phyloP scores from a whole-genome alignment of 2,329 filamentous ascomycete species.

The Bipolaris sorokiniana region DNA sequence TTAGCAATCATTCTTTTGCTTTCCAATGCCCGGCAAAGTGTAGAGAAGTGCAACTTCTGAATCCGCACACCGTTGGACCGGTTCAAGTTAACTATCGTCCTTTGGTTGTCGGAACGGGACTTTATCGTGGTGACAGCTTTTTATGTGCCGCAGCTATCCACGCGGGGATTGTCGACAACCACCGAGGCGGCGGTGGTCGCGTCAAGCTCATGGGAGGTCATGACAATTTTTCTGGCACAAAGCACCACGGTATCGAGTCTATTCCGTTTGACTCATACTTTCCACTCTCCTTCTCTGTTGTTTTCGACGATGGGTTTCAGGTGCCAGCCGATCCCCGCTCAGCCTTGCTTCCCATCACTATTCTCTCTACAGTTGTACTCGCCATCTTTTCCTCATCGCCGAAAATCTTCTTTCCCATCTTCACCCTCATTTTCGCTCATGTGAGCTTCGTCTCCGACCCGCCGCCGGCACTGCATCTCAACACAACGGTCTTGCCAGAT shows the following conservation, averaged over 20 bases:
- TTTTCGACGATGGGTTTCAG: slow-evolving; percentile 66
- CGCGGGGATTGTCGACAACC: slow-evolving; percentile 73
- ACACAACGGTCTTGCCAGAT: slow-evolving; percentile 56
- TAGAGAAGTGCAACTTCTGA: slow-evolving; percentile 66
- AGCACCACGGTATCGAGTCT: slow-evolving; percentile 74
- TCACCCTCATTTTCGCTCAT: slow-evolving; percentile 83
- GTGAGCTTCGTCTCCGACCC: slow-evolving; percentile 88
- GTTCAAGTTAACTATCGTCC: slow-evolving; percentile 64
- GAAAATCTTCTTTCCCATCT: slow-evolving; percentile 79
- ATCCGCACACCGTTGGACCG: slow-evolving; percentile 75
- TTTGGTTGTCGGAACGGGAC: slow-evolving; percentile 63
- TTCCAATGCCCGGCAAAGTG: slow-evolving; percentile 79
- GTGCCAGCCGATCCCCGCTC: slow-evolving; percentile 75
- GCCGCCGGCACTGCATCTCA: slow-evolving; percentile 65
- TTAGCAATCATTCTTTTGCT: slow-evolving; percentile 69
- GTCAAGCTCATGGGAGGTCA: slow-evolving; percentile 73
- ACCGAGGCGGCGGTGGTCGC: slow-evolving; percentile 79
- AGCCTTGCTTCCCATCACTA: slow-evolving; percentile 77
- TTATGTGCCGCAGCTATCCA: slow-evolving; percentile 88
- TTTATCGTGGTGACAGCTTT: slow-evolving; percentile 91
- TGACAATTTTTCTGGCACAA: slow-evolving; percentile 65
- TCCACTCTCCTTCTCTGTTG: slow-evolving; percentile 82
- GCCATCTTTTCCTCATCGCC: slow-evolving; percentile 81
- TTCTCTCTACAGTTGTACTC: slow-evolving; percentile 73
- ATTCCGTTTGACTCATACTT: slow-evolving; percentile 85